Base-by-base conservation (phyloP, 2,329 filamentous ascomycete species). In the Trichoderma guizhouense region DNA sequence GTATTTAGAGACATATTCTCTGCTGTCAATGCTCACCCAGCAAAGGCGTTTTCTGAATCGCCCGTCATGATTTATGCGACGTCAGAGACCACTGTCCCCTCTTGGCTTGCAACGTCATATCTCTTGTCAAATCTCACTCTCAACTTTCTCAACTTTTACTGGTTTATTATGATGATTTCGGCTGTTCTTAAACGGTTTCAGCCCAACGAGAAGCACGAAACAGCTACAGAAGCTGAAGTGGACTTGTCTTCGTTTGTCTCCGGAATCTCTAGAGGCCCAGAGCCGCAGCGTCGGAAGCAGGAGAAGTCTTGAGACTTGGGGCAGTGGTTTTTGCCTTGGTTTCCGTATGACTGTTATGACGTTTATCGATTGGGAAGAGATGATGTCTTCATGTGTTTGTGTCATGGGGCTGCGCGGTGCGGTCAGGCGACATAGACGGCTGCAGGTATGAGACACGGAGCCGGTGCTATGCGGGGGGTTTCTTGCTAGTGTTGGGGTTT, bases 91-190 rank as follows among this genome's bases (percentile, higher is more conserved):
- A 83, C 82, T 3, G 83, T 95, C 3, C 93, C 93, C 0, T 36
- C 89, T 1, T 95, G 93, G 93, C 84, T 96, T 26, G 90, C 88
- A 1, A 82, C 81, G 15, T 83, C 89, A 32, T 96, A 96, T 78
- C 81, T 94, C 7, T 85, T 85, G 11, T 90, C 89, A 78, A 96
- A 96, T 79, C 69, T 93, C 24, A 87, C 88, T 0, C 86, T 97
- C 30, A 95, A 94, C 78, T 85, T 87, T 14, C 83, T 97, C 67
- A 97, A 97, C 82, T 90, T 93, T 77, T 93, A 91, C 82, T 97
- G 93, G 93, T 96, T 95, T 79, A 86, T 89, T 78, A 94, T 93
- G 87, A 97, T 97, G 93, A 90, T 97, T 74, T 86, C 89, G 72
- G 92, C 93, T 9, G 89, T 96, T 14, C 86, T 90, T 72, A 94